phyloP scores from a whole-genome alignment of 1,284 basidiomycete species.

The Cryptococcus maquisensis region DNA sequence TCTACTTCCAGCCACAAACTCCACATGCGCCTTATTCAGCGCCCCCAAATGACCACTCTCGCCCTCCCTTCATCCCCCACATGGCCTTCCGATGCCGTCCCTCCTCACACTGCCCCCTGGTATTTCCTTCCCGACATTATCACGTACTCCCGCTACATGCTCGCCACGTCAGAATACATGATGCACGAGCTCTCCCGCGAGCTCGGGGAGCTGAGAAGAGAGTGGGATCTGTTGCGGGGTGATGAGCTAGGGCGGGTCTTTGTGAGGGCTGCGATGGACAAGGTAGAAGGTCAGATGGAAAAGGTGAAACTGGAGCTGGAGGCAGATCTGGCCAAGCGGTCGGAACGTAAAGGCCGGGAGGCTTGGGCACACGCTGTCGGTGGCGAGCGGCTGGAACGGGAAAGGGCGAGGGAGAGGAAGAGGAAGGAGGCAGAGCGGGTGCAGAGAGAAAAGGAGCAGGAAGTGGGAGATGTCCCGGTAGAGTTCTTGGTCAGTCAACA shows the following conservation, averaged over 20 bases:
- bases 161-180: slow-evolving; percentile 83
- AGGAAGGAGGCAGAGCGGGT: slow-evolving; percentile 29
- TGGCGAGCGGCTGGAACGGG: slow-evolving; percentile 45
- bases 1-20: slow-evolving; percentile 48
- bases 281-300: slow-evolving; percentile 69
- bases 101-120: slow-evolving; percentile 81
- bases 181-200: slow-evolving; percentile 68
- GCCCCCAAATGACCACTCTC: slow-evolving; percentile 91
- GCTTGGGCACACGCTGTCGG: slow-evolving; percentile 41
- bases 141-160: slow-evolving; percentile 88
- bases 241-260: slow-evolving; percentile 77
- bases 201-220: slow-evolving; percentile 60
- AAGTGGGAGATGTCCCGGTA: slow-evolving; percentile 12
- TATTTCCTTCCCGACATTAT: slow-evolving; percentile 92
- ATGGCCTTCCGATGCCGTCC: slow-evolving; percentile 90
- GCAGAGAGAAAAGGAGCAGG: slow-evolving; percentile 11
- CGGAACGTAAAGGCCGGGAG: slow-evolving; percentile 38
- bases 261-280: slow-evolving; percentile 70
- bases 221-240: slow-evolving; percentile 58
- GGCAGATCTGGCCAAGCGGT: slow-evolving; percentile 51
- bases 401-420: slow-evolving; percentile 49
- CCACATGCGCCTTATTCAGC: slow-evolving; percentile 84
- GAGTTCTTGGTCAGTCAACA: slow-evolving; percentile 13
- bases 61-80: slow-evolving; percentile 85
- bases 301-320: slow-evolving; percentile 68